Percentiles rank a stretch among this genome's conserved stretches.
These are phyloP conservation scores for Teunomyces cretensis DNA, from an alignment of 805 yeast genomes.

Conservation along the genomic window DNA sequence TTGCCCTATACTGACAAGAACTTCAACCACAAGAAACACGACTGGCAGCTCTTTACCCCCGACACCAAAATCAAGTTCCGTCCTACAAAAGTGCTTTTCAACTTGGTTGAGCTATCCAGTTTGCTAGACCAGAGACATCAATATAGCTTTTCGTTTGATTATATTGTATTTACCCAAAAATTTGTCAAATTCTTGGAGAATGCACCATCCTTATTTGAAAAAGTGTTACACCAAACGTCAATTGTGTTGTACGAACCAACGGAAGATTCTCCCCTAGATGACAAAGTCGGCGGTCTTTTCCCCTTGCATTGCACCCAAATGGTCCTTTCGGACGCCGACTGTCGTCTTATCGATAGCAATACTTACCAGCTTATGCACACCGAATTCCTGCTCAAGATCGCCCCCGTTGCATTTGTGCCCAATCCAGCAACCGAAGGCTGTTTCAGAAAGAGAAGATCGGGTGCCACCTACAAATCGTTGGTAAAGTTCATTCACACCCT, in stretches of 20 bases:
- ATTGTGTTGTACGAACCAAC: constrained; percentile 6
- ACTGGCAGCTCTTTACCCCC: constrained; percentile 5
- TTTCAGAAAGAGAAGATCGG: background rate
- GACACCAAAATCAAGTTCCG: background rate
- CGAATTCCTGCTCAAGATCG: background rate
- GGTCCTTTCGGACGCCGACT: constrained; percentile 5
- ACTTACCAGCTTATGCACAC: constrained; percentile 5
- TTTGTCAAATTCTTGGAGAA: constrained; percentile 7
- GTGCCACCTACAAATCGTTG: constrained; percentile 2
- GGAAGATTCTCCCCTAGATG: constrained; percentile 1
- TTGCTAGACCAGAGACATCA: background rate
- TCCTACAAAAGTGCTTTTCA: background rate
- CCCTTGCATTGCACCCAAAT: background rate
- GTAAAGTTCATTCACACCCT: constrained; percentile 1
- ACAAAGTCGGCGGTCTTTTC: background rate
- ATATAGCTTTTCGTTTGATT: constrained; percentile 1
- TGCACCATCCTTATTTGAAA: constrained; percentile 2
- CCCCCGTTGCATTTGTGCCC: background rate
- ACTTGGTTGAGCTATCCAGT: constrained; percentile 7
- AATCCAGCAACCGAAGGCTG: background rate
- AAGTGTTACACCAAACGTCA: constrained; percentile 1
- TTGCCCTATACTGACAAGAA: constrained; percentile 8
- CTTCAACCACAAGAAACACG: background rate
- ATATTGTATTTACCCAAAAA: constrained; percentile 7
- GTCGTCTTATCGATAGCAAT: constrained; percentile 4